Evolutionary conservation across 345 rosid species (phyloP), one percentile per base, ranked within the genome.

Genomic region (Gossypium turneri): DNA sequence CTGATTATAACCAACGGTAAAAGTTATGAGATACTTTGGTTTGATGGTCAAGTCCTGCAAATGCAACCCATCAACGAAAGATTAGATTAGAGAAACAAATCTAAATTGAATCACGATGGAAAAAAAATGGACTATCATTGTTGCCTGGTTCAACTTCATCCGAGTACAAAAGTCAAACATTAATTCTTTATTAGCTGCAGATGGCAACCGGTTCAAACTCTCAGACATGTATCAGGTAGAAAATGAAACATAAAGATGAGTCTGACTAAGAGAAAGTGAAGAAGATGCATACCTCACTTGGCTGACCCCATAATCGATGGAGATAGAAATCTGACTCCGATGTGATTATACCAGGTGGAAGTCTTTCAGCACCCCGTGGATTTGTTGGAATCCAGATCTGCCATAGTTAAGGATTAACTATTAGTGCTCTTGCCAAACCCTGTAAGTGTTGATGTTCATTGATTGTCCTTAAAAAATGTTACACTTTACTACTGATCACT

Each of bases 321-420:
- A 83, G 94, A 72, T 85, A 92, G 34, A 90, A 84, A 79, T 94
- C 96, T 24, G 98, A 92, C 81, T 90, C 90, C 47, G 94, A 73
- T 17, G 67, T 87, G 67, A 92, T 79, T 58, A 92, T 94, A 69
- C 84, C 97, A 41, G 93, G 94, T 4, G 98, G 91, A 48, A 95
- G 86, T 81, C 94, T 87, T 81, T 94, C 97, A 83, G 97, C 96
- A 22, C 97, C 99, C 53, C 85, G 90, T 27, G 97, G 99, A 78
- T 94, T 94, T 82, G 90, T 85, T n/a, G 98, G 90, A 81, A 86
- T 85, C 99, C 98, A 95, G 47, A 95, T 91, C 97, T 95, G 81
- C 82, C 79, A 73, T 75, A 53, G 61, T 62, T 58, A 77, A 63
- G 41, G 34, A 48, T 59, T 70, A 65, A 72, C 66, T 77, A 51